Evolutionary conservation across 2,329 filamentous ascomycete genomes (phyloP).

Genomic region (Pezicula neosporulosa): DNA sequence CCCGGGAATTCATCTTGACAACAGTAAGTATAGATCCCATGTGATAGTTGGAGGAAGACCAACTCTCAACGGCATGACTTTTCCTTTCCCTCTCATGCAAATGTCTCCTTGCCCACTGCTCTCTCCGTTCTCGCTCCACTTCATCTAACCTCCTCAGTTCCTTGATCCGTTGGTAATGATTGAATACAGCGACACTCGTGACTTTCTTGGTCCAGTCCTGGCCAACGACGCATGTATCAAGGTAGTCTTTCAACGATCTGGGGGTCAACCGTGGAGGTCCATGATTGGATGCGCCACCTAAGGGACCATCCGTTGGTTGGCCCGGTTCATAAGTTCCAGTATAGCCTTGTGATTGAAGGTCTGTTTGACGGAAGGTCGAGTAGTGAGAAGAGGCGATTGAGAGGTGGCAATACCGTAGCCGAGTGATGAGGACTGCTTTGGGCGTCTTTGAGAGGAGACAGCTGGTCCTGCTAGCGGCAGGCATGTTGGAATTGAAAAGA

Average conservation of each 20-base stretch:
- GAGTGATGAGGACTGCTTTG: conserved; percentile 3
- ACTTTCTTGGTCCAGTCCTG: conserved; percentile 94
- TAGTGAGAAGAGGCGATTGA: conserved; percentile 4
- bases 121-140: conserved; percentile 64
- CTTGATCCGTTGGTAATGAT: conserved; percentile 89
- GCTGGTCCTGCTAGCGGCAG: conserved; percentile 1
- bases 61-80: conserved; percentile 77
- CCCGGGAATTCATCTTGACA: conserved; percentile 52
- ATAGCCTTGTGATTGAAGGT: conserved; percentile 54
- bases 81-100: conserved; percentile 39
- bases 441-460: neutral
- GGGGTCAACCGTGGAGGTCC: conserved; percentile 63
- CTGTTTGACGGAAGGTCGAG: conserved; percentile 42
- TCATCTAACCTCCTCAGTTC: conserved; percentile 72
- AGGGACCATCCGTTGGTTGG: conserved; percentile 58
- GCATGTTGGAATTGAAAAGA: neutral
- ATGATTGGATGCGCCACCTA: conserved; percentile 44
- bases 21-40: conserved; percentile 30
- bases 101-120: conserved; percentile 55
- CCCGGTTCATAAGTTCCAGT: conserved; percentile 61
- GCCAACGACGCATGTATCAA: conserved; percentile 95
- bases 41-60: conserved; percentile 23
- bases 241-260: conserved; percentile 75
- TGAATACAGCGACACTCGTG: conserved; percentile 89
- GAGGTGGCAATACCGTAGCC: conserved; percentile 10